Conservation (phyloP, 345 rosid species). For the Populus euphratica region DNA sequence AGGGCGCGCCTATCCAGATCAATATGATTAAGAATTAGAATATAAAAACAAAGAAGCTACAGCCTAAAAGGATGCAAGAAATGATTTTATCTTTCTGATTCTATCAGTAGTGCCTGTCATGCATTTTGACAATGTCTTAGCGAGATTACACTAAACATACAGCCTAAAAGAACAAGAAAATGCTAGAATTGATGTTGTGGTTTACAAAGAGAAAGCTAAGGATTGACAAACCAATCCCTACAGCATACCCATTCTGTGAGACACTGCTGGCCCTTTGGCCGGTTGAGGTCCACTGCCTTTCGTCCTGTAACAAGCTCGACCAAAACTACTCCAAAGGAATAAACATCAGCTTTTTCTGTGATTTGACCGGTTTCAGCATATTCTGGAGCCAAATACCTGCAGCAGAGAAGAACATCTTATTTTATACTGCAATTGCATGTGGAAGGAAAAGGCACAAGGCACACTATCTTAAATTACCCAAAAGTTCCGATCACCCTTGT, state of each 20-base stretch:
- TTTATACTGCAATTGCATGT: neutral
- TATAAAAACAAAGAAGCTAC: neutral
- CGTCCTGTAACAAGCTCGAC: slow-evolving; percentile 95
- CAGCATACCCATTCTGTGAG: slow-evolving; percentile 90
- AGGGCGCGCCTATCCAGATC: slow-evolving; percentile 76
- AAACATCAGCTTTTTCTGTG: slow-evolving; percentile 96
- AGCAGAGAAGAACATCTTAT: slow-evolving; percentile 15
- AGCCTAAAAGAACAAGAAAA: neutral
- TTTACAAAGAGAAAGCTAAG: neutral
- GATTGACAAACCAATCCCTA: neutral
- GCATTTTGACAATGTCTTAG: neutral
- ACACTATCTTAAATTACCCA: slow-evolving; percentile 52
- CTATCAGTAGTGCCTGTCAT: neutral
- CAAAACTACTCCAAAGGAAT: slow-evolving; percentile 95
- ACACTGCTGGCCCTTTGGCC: slow-evolving; percentile 97
- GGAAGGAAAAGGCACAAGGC: slow-evolving; percentile 11
- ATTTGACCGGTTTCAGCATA: slow-evolving; percentile 98
- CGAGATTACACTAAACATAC: too few relatives aligned
- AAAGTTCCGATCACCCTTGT: slow-evolving; percentile 98
- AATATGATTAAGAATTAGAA: neutral
- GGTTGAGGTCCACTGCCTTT: slow-evolving; percentile 83
- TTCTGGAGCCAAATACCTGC: slow-evolving; percentile 97
- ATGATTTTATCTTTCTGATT: neutral
- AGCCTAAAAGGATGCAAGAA: neutral
- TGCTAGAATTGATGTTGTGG: neutral